These are phyloP conservation scores for Coemansia sp. DNA, from an alignment of 371 early-diverging fungal genomes.

Conservation along the genomic window DNA sequence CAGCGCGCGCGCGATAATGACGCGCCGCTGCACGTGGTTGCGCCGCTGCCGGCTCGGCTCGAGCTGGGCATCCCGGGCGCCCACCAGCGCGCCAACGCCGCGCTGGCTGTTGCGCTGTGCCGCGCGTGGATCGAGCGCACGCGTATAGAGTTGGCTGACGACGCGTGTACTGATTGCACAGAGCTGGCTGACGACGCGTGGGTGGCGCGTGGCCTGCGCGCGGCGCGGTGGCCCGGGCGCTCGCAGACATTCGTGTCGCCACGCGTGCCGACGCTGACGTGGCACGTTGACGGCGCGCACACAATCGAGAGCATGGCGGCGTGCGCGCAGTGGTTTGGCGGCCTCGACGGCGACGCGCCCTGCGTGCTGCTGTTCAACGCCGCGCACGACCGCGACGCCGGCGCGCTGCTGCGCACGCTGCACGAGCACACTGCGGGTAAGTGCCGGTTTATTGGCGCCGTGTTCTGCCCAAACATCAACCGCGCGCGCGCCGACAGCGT, in stretches of 20 bases:
- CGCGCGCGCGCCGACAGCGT: constrained; percentile 58
- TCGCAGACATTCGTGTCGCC: constrained; percentile 62
- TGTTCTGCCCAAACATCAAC: constrained; percentile 74
- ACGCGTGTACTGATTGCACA: not conserved
- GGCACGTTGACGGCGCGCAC: constrained; percentile 94
- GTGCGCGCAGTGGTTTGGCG: constrained; percentile 73
- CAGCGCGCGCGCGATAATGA: constrained; percentile 68
- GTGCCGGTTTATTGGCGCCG: constrained; percentile 53
- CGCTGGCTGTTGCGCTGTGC: constrained; percentile 72
- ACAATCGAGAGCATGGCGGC: constrained; percentile 84
- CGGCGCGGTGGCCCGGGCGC: constrained; percentile 88
- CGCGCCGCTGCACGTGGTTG: constrained; percentile 36
- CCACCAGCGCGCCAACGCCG: constrained; percentile 85
- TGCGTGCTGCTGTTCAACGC: constrained; percentile 83
- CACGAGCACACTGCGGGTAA: constrained; percentile 13
- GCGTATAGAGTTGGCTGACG: not conserved
- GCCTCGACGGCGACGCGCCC: not conserved
- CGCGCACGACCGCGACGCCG: constrained; percentile 76
- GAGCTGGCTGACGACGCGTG: not conserved
- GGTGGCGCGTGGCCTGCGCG: constrained; percentile 61
- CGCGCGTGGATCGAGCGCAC: constrained; percentile 57
- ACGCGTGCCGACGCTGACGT: constrained; percentile 54
- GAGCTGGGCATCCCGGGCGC: constrained; percentile 69
- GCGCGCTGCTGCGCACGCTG: constrained; percentile 58
- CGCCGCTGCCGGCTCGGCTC: not conserved